A percentile compares a stretch with the other conserved stretches of the same genome.
Conservation (phyloP, 306 rosid genomes). For the Ormosia emarginata region DNA sequence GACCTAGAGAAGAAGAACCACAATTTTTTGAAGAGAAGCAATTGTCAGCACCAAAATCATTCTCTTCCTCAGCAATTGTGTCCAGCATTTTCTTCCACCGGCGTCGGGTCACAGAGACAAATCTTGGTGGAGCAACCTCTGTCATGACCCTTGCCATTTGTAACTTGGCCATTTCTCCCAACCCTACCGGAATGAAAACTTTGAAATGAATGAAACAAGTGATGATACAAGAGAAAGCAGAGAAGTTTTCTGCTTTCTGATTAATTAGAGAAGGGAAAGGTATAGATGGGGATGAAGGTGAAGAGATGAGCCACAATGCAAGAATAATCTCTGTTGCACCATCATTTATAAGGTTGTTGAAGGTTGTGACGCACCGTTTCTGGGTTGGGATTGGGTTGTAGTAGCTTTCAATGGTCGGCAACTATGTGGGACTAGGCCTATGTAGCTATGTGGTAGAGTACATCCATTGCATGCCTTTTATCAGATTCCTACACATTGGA, state of each 20-base stretch:
- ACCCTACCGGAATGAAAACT: background rate
- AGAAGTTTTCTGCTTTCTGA: background rate
- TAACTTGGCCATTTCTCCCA: too few species aligned
- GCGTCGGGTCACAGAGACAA: conserved; percentile 23
- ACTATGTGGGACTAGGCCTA: background rate
- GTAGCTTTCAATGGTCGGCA: conserved; percentile 10
- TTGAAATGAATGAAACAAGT: background rate
- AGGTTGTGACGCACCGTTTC: conserved; percentile 7
- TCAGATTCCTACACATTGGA: background rate
- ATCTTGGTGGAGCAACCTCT: conserved; percentile 54
- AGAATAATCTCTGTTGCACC: background rate
- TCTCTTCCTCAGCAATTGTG: conserved; percentile 45
- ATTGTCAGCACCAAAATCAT: conserved; percentile 25
- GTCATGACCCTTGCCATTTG: too few species aligned
- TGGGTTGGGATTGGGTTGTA: background rate
- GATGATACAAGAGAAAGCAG: too few species aligned
- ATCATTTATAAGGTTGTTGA: background rate
- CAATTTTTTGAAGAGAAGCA: conserved; percentile 14
- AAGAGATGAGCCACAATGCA: background rate
- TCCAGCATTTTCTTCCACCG: too few species aligned
- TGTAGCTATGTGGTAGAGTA: background rate
- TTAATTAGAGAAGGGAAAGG: too few species aligned
- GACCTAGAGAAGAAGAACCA: background rate
- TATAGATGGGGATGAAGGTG: background rate
- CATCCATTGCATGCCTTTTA: background rate